Evolutionary conservation across 140 eudicot species (phyloP).

Genomic region (Cichorium intybus): DNA sequence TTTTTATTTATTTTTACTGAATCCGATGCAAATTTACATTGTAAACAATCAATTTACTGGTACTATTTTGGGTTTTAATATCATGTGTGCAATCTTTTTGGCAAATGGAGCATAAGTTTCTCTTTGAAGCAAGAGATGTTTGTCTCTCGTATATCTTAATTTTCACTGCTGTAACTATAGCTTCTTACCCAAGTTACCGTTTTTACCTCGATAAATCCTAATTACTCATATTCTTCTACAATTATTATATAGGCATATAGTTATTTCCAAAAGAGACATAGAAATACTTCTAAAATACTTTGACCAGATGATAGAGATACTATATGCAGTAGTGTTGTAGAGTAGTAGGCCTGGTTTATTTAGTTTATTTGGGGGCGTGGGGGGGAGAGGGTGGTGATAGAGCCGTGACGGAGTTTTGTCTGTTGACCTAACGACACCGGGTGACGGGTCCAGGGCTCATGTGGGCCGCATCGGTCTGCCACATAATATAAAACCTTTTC

Average conservation of each 20-base stretch:
- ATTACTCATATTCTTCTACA: neutral
- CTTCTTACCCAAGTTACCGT: constrained; percentile 32
- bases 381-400: constrained; percentile 5
- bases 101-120: constrained; percentile 37
- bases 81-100: constrained; percentile 12
- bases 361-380: neutral
- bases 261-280: neutral
- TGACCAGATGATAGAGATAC: neutral
- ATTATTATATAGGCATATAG: neutral
- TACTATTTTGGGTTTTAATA: constrained; percentile 12
- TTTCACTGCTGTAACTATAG: constrained; percentile 24
- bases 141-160: constrained; percentile 37
- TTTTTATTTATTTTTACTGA: constrained; percentile 28
- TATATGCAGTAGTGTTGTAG: constrained; percentile 1
- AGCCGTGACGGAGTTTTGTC: constrained; percentile 32
- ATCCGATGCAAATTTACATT: constrained; percentile 28
- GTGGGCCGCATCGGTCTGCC: constrained; percentile 21
- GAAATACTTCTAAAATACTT: neutral
- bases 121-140: constrained; percentile 74
- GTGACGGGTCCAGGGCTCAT: constrained; percentile 16
- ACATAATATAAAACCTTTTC: constrained; percentile 11
- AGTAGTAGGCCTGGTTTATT: neutral
- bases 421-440: constrained; percentile 30
- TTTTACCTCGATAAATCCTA: neutral
- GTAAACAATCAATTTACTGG: constrained; percentile 24